Evolutionary conservation across 1,284 basidiomycete genomes (phyloP), one percentile per base, ranked within the genome.

Genomic region (Trametes hirsuta): DNA sequence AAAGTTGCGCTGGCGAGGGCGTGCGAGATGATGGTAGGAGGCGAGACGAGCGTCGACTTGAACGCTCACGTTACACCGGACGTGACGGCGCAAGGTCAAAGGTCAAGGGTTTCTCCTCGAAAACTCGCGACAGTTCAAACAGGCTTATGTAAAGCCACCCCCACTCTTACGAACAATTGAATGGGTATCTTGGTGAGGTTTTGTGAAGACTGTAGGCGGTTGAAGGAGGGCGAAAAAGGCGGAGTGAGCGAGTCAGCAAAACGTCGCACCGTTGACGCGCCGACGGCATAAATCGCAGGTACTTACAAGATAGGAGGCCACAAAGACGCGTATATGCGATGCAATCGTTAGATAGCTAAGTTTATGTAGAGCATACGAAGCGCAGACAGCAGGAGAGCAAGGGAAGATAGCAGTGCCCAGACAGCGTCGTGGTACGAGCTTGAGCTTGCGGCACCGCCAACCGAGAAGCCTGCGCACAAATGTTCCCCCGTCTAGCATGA

Each of bases 41-140:
- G 62, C 59, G 64, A 68, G 64, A 52, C 47, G 62, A 50, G 64
- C 61, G 69, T 61, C 60, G 53, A 55, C 42, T 62, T 36, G 64
- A 58, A 71, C 67, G 69, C 69, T 69, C 64, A 65, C 66, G 72
- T 72, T 72, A 71, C 72, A 68, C 68, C 64, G 65, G 59, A 63
- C 65, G 66, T 66, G 67, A 65, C 63, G 59, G 64, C 50, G 66
- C 66, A 71, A 66, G 66, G 63, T 63, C 58, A 64, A 69, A 61
- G 67, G 69, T 68, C 68, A 69, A 71, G 61, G 67, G 62, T 59
- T 65, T 63, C 58, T 64, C 66, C 63, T 62, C 51, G 56, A 47
- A 47, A 55, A 37, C 59, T 30, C 40, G 54, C 46, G 47, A 40
- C 51, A 57, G 57, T 52, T 58, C 50, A 62, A 53, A 51, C 42